phyloP scores from a whole-genome alignment of 2,329 filamentous ascomycete genomes.

The Alternaria burnsii region DNA sequence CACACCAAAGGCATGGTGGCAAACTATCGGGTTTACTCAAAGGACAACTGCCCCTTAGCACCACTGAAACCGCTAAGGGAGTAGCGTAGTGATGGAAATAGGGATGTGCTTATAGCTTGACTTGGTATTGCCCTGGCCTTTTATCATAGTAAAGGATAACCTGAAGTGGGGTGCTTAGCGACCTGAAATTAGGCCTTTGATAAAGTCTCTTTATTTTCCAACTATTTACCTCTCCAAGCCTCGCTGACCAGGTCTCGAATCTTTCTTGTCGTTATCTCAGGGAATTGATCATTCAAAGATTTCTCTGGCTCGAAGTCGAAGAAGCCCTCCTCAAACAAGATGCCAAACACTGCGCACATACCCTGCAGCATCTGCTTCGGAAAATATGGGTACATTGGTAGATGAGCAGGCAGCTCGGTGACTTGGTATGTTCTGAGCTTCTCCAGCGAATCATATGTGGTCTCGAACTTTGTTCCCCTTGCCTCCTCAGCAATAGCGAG shows the following conservation, averaged over 20 bases:
- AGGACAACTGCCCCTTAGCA: too few relatives aligned
- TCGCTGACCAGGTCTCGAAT: not conserved
- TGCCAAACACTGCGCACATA: not conserved
- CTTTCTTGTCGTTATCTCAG: not conserved
- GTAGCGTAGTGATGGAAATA: too few relatives aligned
- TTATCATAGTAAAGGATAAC: too few relatives aligned
- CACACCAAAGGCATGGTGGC: too few relatives aligned
- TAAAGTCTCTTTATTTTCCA: not conserved
- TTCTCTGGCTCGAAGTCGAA: not conserved
- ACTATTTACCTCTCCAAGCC: not conserved
- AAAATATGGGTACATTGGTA: conserved; percentile 14
- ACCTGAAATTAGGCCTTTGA: too few relatives aligned
- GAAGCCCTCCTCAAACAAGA: not conserved
- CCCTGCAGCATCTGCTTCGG: conserved; percentile 14
- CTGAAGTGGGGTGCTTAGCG: too few relatives aligned
- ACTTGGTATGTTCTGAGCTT: conserved; percentile 18
- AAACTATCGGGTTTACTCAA: too few relatives aligned
- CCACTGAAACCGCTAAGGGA: too few relatives aligned
- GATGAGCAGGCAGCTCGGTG: conserved; percentile 23
- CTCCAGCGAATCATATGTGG: conserved; percentile 19
- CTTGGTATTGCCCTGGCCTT: too few relatives aligned
- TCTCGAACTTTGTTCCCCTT: not conserved
- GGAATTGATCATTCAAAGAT: not conserved
- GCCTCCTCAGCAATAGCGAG: not conserved
- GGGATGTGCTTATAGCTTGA: too few relatives aligned